A percentile compares a stretch with the other conserved stretches of the same genome.
These are phyloP conservation scores for Thamnidium elegans DNA, from an alignment of 192 early-diverging fungal genomes.

Conservation along the genomic window DNA sequence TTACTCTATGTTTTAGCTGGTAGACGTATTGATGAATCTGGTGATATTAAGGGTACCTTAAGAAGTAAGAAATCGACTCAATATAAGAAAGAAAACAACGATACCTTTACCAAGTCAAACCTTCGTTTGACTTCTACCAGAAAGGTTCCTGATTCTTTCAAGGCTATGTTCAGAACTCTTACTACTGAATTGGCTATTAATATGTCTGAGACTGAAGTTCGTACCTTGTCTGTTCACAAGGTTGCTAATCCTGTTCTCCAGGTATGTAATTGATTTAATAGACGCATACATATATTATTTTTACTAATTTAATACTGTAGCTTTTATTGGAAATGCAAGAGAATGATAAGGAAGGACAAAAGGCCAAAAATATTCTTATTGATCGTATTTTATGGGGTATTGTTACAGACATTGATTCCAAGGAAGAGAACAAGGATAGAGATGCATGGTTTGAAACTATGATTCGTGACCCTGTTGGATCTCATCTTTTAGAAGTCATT, in stretches of 20 bases:
- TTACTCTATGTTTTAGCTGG: conserved; percentile 69
- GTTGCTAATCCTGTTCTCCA: conserved; percentile 83
- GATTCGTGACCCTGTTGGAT: conserved; percentile 69
- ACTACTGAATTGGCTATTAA: conserved; percentile 48
- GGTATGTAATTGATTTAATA: conserved; percentile 25
- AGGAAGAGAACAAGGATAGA: conserved; percentile 40
- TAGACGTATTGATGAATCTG: conserved; percentile 48
- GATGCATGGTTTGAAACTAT: conserved; percentile 56
- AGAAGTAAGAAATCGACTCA: conserved; percentile 74
- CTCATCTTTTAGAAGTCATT: conserved; percentile 77
- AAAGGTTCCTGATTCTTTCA: conserved; percentile 65
- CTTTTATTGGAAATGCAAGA: conserved; percentile 35
- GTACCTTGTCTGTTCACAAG: conserved; percentile 56
- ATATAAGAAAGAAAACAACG: conserved; percentile 55
- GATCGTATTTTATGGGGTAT: conserved; percentile 59
- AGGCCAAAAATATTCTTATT: conserved; percentile 45
- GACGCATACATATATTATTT: background rate
- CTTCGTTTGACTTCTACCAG: conserved; percentile 32
- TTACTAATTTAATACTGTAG: conserved; percentile 3
- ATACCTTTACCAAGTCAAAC: conserved; percentile 33
- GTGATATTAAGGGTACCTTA: conserved; percentile 50
- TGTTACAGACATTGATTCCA: conserved; percentile 41
- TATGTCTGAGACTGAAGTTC: conserved; percentile 50
- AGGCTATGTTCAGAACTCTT: conserved; percentile 51
- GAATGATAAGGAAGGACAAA: conserved; percentile 37